These are phyloP conservation scores for Fusarium nanum DNA, from an alignment of 2,329 filamentous ascomycete genomes.

Conservation along the genomic window DNA sequence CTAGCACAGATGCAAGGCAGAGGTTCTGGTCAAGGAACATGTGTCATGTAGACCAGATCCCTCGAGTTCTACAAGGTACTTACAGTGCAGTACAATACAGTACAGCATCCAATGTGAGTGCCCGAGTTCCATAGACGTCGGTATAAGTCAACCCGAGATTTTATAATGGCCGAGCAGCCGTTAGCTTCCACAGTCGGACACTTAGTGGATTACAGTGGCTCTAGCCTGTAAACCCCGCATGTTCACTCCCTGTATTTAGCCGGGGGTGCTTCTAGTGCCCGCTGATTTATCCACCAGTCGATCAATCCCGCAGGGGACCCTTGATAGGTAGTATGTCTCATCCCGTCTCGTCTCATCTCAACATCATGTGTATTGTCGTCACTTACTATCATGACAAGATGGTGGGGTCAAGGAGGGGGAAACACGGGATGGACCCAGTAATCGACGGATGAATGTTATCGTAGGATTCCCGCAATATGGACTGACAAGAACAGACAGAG, in stretches of 20 bases:
- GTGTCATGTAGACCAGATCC: neutral
- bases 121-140: neutral
- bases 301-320: constrained; percentile 28
- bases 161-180: neutral
- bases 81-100: neutral
- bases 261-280: constrained; percentile 23
- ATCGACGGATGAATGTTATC: constrained; percentile 12
- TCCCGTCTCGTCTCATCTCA: neutral
- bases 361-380: constrained; percentile 10
- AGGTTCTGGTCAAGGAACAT: neutral
- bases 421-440: neutral
- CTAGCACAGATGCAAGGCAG: constrained; percentile 32
- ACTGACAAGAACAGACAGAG: constrained; percentile 35
- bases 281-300: constrained; percentile 29
- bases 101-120: neutral
- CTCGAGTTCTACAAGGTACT: neutral
- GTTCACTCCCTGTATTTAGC: constrained; percentile 36
- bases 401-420: constrained; percentile 44
- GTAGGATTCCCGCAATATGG: neutral
- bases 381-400: constrained; percentile 34
- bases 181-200: neutral
- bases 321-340: neutral
- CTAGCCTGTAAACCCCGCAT: constrained; percentile 19
- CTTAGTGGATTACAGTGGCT: constrained; percentile 5
- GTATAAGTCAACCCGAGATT: constrained; percentile 13